Base-by-base conservation (phyloP, 768 basidiomycete genomes). In the Boletus reticulatus region DNA sequence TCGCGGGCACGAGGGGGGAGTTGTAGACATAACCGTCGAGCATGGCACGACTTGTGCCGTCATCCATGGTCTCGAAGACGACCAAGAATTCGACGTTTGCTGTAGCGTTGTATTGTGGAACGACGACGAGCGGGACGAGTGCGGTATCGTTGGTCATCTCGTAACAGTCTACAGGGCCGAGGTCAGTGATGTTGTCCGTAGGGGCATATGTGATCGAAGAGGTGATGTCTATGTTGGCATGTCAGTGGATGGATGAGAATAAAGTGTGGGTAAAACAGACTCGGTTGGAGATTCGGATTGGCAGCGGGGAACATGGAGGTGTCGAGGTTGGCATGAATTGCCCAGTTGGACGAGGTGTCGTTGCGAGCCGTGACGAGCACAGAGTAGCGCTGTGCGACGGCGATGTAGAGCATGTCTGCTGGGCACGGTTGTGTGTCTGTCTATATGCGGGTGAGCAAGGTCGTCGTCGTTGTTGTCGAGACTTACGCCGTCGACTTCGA, bases 331-430 rank as follows among this genome's bases (percentile, higher is more conserved):
- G 89, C 89, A 66, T 94, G 91, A 55, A 99, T 84, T 48, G 83
- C 84, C 86, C 87, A 98, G 76, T 99, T 97, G 20, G 81, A 75
- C 3, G 80, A 74, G 0, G 87, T 89, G 59, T 94, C 90, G 71
- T 95, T 95, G 46, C 88, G 84, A 11, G 96, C 95, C 12, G 87
- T 88, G 50, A 99, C 92, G 32, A 98, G 84, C 39, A 99, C 77
- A 0, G 94, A 95, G 72, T 96, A 97, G 19, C 96, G 85, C 71
- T 98, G 96, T 0, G 94, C 94, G 31, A 89, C 93, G 14, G 92
- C 79, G 53, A 98, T 54, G 42, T 83, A 80, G 48, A 98, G 64
- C 37, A 88, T 70, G 67, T 92, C 88, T 59, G 86, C 85, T 0
- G 85, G 80, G 39, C 75, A 88, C 58, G 87, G 85, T 66, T 89